Conservation (phyloP, 139 green algal genomes). For the Chlamydomonas sp. region DNA sequence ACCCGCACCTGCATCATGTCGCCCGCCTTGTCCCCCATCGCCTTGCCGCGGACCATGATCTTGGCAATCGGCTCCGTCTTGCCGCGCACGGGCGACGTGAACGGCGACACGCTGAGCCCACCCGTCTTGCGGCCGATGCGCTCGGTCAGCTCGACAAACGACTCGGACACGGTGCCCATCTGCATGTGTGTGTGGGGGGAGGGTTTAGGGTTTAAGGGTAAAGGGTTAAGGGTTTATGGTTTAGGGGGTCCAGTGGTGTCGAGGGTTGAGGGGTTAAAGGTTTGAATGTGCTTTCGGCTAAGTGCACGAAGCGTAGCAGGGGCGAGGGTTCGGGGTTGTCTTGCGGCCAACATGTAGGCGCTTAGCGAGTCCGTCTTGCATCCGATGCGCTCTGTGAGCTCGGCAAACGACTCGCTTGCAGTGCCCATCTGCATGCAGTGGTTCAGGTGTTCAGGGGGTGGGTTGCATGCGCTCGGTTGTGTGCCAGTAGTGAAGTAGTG, state of each 20-base stretch:
- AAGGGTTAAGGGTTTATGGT: background rate
- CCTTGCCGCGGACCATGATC: slow-evolving; percentile 87
- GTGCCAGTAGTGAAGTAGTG: no score
- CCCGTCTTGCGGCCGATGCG: slow-evolving; percentile 95
- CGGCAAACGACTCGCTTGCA: background rate
- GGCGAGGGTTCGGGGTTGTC: no score
- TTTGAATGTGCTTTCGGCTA: no score
- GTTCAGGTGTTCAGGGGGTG: no score
- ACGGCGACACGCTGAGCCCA: slow-evolving; percentile 82
- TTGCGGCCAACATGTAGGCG: no score
- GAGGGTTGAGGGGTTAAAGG: background rate
- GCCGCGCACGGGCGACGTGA: slow-evolving; percentile 56
- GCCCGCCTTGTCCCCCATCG: slow-evolving; percentile 74
- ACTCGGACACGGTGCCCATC: slow-evolving; percentile 84
- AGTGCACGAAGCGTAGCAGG: no score
- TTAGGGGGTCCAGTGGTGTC: background rate
- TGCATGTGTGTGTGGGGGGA: no score
- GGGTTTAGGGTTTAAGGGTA: background rate
- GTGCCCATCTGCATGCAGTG: background rate
- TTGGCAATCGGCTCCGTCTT: slow-evolving; percentile 61
- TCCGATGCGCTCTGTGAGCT: no score
- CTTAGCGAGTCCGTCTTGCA: no score
- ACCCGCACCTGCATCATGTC: slow-evolving; percentile 88
- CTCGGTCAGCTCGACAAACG: slow-evolving; percentile 91
- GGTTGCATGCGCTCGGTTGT: no score